Conservation (phyloP, 345 rosid species). For the Boechera stricta region DNA sequence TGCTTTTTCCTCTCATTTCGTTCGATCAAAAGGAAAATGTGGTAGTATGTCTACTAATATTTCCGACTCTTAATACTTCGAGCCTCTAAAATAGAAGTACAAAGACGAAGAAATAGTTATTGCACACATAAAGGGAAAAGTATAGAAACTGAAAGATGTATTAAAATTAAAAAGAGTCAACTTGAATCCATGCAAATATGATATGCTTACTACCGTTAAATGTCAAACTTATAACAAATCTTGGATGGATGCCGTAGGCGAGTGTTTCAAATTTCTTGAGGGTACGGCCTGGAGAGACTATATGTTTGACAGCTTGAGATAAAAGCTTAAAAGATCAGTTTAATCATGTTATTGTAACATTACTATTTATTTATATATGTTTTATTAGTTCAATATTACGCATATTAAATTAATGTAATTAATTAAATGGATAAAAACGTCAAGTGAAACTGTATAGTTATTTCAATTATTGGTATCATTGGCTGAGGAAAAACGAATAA, state of each 20-base stretch:
- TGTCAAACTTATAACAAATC: no score
- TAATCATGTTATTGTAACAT: background rate
- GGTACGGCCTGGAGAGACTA: background rate
- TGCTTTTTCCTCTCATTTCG: background rate
- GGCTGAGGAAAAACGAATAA: background rate
- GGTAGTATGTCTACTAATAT: background rate
- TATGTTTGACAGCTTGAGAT: no score
- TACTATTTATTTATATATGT: background rate
- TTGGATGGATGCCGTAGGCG: no score
- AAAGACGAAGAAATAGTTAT: no score
- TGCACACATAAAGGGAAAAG: no score
- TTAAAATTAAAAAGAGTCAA: no score
- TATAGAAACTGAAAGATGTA: no score
- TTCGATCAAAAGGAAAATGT: background rate
- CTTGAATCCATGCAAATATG: no score
- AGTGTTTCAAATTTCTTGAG: no score
- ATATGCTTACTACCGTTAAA: no score
- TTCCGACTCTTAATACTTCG: background rate
- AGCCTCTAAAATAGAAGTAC: background rate
- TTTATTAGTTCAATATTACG: background rate
- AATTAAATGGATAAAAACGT: background rate
- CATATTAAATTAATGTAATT: background rate
- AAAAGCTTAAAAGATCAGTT: background rate
- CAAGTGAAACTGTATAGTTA: background rate
- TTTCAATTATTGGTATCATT: conserved; percentile 18